Evolutionary conservation across 2,329 filamentous ascomycete species (phyloP), one percentile per base, ranked within the genome.

Genomic region (Fusarium marasasianum): DNA sequence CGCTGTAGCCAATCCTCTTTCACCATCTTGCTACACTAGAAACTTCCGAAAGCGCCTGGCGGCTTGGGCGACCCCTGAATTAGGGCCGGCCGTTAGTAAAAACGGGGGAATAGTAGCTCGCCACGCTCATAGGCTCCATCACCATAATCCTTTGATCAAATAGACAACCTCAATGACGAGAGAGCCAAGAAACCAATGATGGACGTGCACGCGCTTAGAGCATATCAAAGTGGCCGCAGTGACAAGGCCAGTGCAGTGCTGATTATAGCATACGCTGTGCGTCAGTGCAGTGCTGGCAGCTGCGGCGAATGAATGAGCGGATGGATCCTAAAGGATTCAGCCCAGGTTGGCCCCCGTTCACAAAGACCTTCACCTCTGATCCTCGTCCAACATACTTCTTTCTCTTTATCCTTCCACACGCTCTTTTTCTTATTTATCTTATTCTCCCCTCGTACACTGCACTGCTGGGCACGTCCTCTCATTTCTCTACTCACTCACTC

Each of bases 381-480:
- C 59, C 58, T 73, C 69, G 72, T 74, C 71, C 71, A 70, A 72
- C 76, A 68, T 56, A 59, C 61, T 66, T 69, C 66, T 76, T 73
- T 73, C 60, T 71, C 60, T 69, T 74, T 60, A 72, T 73, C 72
- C 71, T 62, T 65, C 69, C 70, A 73, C 74, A 70, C 69, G 53
- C 69, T 75, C 60, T 72, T 63, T 65, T 73, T 69, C 57, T 63
- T 57, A 65, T 60, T 44, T 55, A 29, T 31, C 35, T 55, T 55
- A n/a, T 62, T 62, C 51, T 57, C 33, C 38, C 47, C 24, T 71
- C 64, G 69, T 72, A 72, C 70, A 70, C 71, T 63, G 51, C 67
- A 71, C 71, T 74, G 81, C 80, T 82, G 79, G 79, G 79, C 81
- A 82, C 78, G 75, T 82, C 77, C 81, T 79, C 73, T 81, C 80